Conservation (phyloP, 2,329 filamentous ascomycete species). For the Pyrenophora tritici-repentis region DNA sequence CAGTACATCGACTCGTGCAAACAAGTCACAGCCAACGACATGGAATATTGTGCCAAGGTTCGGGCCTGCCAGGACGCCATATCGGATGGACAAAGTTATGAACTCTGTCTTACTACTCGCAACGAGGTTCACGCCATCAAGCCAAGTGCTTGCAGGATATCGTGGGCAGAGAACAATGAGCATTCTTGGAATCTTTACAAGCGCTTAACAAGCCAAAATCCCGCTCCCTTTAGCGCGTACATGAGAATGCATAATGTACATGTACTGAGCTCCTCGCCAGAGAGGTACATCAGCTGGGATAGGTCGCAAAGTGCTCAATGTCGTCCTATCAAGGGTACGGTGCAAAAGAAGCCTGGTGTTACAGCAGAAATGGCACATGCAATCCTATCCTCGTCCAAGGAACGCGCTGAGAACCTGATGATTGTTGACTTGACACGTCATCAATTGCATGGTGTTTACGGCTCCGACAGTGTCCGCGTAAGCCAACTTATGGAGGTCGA, state of each 20-base stretch:
- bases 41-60: conserved; percentile 69
- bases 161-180: conserved; percentile 40
- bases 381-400: conserved; percentile 80
- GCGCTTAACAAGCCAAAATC: conserved; percentile 70
- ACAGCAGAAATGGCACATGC: conserved; percentile 73
- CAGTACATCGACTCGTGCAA: conserved; percentile 35
- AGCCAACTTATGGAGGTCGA: conserved; percentile 83
- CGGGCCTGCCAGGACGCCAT: conserved; percentile 71
- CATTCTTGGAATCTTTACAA: conserved; percentile 72
- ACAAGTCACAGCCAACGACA: conserved; percentile 15
- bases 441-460: conserved; percentile 84
- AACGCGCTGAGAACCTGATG: conserved; percentile 96
- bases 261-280: conserved; percentile 81
- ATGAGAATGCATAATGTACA: conserved; percentile 67
- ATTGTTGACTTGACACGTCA: conserved; percentile 96
- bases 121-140: conserved; percentile 61
- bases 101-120: conserved; percentile 80
- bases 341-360: conserved; percentile 72
- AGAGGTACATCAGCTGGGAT: conserved; percentile 80
- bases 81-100: conserved; percentile 79
- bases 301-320: conserved; percentile 70
- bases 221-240: conserved; percentile 84
- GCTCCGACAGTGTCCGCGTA: conserved; percentile 73
- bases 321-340: conserved; percentile 95
- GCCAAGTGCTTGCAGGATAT: conserved; percentile 29